Evolutionary conservation across 2,329 filamentous ascomycete species (phyloP).

Genomic region (Alternaria burnsii): DNA sequence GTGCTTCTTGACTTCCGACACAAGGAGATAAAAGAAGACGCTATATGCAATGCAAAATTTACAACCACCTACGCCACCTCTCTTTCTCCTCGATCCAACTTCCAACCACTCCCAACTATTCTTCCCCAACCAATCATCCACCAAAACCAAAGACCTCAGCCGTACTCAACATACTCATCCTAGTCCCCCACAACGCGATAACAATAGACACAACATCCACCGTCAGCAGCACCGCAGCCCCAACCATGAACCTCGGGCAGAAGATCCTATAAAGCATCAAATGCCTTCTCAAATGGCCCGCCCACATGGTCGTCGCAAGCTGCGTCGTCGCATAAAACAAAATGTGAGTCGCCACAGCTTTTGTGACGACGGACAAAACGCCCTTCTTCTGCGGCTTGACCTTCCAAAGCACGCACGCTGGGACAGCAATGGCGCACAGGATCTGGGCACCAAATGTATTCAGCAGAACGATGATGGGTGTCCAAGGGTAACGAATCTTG

Average conservation of each 20-base stretch:
- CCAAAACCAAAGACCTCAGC: constrained; percentile 81
- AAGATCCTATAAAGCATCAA: constrained; percentile 98
- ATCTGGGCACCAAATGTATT: constrained; percentile 94
- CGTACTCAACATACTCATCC: constrained; percentile 80
- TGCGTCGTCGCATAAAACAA: constrained; percentile 84
- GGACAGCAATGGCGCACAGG: constrained; percentile 79
- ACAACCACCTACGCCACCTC: not conserved
- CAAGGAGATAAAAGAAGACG: not conserved
- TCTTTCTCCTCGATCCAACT: no score
- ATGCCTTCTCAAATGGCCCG: constrained; percentile 85
- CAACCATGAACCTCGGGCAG: constrained; percentile 87
- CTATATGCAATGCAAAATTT: not conserved
- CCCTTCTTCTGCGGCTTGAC: constrained; percentile 72
- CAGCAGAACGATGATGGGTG: constrained; percentile 78
- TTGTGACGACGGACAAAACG: constrained; percentile 73
- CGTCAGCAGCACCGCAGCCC: constrained; percentile 73
- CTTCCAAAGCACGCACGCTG: constrained; percentile 89
- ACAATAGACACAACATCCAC: constrained; percentile 78
- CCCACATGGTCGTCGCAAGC: constrained; percentile 88
- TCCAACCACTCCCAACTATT: not conserved
- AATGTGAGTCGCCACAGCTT: constrained; percentile 76
- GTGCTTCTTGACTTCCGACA: not conserved
- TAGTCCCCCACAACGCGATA: constrained; percentile 75
- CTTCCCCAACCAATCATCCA: constrained; percentile 72
- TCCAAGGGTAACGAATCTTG: constrained; percentile 87